Evolutionary conservation across 441 rosid genomes (phyloP), one percentile per base, ranked within the genome.

Genomic region (Hura crepitans): DNA sequence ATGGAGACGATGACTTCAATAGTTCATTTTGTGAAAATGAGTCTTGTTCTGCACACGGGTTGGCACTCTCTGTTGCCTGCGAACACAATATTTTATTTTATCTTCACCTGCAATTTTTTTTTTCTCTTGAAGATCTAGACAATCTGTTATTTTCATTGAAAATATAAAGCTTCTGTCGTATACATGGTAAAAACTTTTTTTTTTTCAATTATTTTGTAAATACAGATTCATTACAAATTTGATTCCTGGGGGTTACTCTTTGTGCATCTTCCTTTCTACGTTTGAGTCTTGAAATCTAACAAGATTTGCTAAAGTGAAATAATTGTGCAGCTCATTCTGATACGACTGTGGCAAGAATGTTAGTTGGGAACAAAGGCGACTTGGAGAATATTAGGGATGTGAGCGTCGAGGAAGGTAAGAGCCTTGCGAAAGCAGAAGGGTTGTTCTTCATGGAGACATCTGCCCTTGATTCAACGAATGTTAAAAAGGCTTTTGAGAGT

Each of bases 391-490:
- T 91, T 6, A 83, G 97, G 77, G 96, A 86, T 4, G 87, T 91
- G 28, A 89, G 85, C 58, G 78, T 82, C 3, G 94, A 91, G 78
- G 97, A 93, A 77, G 96, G 92, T 49, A 86, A 84, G 73, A 82
- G 80, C 77, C 86, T 93, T 0, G 98, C 98, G 0, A 93, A 91
- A 78, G 86, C 81, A 62, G 93, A 88, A 82, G 95, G 90, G 2
- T 65, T 93, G 63, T 91, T 88, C 85, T 93, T 93, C 83, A 87
- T 91, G 89, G 98, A 93, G 78, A 93, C 98, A 55, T 93, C 98
- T 0, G 96, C 97, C 6, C 85, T 93, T 7, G 88, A 91, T 65
- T 79, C 96, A 14, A 89, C 93, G 0, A 93, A 93, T n/a, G 97
- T 91, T 13, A 86, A 88, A 80, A 81, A 85, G 50, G 96, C 98